phyloP scores from a whole-genome alignment of 805 yeast genomes.

The Tetrapisispora arboricola region DNA sequence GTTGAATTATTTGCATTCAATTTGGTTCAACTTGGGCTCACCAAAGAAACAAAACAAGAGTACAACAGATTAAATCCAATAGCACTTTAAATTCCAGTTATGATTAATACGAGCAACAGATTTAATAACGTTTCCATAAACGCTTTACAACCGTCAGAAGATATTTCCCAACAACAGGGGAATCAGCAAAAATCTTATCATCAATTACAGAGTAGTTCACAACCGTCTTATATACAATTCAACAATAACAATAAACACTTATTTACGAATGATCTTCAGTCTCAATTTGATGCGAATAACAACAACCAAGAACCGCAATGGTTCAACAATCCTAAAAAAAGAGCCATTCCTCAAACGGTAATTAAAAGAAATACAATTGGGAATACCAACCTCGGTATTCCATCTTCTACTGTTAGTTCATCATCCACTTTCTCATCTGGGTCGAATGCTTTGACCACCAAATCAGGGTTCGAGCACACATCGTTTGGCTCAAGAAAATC shows the following conservation, averaged over 20 bases:
- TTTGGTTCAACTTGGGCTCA: too few relatives aligned
- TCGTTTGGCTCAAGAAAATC: conserved; percentile 32
- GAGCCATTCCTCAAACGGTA: conserved; percentile 39
- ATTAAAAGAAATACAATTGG: conserved; percentile 31
- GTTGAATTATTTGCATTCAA: too few relatives aligned
- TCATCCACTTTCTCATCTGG: conserved; percentile 1
- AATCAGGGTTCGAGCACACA: conserved; percentile 30
- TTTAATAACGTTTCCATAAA: conserved; percentile 17
- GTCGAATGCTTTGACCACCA: conserved; percentile 3
- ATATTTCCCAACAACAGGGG: conserved; percentile 9
- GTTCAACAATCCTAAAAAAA: conserved; percentile 36
- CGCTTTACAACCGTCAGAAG: conserved; percentile 8
- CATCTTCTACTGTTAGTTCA: neutral
- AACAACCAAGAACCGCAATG: conserved; percentile 26
- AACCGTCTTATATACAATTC: conserved; percentile 1
- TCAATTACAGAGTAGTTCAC: neutral
- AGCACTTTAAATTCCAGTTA: conserved; percentile 5
- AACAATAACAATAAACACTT: neutral
- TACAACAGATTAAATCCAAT: conserved; percentile 8
- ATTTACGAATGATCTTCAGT: conserved; percentile 3
- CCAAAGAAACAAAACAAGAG: too few relatives aligned
- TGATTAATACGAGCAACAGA: conserved; percentile 10
- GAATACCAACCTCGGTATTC: neutral
- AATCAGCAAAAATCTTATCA: conserved; percentile 11
- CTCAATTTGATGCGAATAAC: conserved; percentile 2